Evolutionary conservation across 768 basidiomycete species (phyloP).

Genomic region (Melanogaster broomeanus): DNA sequence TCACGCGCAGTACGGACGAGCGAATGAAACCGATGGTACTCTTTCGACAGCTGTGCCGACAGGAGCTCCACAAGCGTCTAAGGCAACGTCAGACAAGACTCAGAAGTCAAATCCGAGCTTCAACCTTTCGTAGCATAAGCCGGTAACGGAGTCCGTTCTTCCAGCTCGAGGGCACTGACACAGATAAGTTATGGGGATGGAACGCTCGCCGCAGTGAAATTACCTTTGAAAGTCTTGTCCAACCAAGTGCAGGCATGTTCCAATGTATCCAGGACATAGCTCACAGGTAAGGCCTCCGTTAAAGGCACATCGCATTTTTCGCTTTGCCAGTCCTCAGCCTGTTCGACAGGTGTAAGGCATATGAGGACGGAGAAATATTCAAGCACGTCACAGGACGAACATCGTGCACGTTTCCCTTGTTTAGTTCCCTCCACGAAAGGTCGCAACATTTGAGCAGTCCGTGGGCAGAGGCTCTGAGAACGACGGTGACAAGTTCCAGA

Average conservation of each 20-base stretch:
- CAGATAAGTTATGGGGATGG: conserved; percentile 5
- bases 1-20: conserved; percentile 21
- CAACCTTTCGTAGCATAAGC: conserved; percentile 60
- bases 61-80: conserved; percentile 30
- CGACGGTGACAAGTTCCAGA: conserved; percentile 61
- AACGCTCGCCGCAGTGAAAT: neutral
- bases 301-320: conserved; percentile 86
- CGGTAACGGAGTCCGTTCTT: conserved; percentile 52
- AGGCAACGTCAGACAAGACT: conserved; percentile 5
- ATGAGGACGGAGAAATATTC: conserved; percentile 13
- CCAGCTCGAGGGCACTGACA: conserved; percentile 49
- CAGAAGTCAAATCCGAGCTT: neutral
- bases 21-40: conserved; percentile 20
- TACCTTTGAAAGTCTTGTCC: conserved; percentile 44
- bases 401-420: conserved; percentile 74
- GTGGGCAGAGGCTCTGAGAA: conserved; percentile 65
- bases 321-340: conserved; percentile 89
- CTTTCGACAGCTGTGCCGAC: conserved; percentile 24
- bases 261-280: conserved; percentile 52
- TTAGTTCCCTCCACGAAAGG: conserved; percentile 78
- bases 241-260: conserved; percentile 69
- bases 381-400: conserved; percentile 46
- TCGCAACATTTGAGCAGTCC: conserved; percentile 82
- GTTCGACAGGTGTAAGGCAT: conserved; percentile 10
- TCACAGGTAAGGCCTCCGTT: conserved; percentile 60